Conservation (phyloP, 805 yeast species). For the Pichia paraexigua region DNA sequence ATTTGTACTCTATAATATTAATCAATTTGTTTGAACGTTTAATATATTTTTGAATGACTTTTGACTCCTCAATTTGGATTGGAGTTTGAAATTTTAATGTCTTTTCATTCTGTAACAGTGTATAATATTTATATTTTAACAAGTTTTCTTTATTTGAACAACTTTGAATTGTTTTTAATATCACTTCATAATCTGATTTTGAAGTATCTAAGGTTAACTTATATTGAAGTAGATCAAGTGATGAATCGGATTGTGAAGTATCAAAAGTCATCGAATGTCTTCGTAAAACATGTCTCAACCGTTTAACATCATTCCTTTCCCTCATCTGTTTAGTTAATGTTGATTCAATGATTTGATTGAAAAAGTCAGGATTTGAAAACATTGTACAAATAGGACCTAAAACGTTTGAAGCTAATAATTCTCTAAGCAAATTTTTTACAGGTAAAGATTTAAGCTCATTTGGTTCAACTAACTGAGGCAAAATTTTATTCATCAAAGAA, state of each 20-base stretch:
- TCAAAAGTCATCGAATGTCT: slow-evolving; percentile 40
- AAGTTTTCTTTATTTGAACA: slow-evolving; percentile 34
- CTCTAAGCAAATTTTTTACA: slow-evolving; percentile 46
- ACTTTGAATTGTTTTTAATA: slow-evolving; percentile 28
- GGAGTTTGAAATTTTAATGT: neutral
- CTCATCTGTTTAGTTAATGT: slow-evolving; percentile 56
- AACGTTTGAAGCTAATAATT: slow-evolving; percentile 53
- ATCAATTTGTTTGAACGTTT: slow-evolving; percentile 2
- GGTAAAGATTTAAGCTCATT: slow-evolving; percentile 41
- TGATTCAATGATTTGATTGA: slow-evolving; percentile 58
- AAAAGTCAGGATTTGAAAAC: slow-evolving; percentile 65
- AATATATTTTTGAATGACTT: slow-evolving; percentile 6
- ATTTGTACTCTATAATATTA: neutral
- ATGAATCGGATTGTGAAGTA: neutral
- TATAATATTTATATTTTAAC: slow-evolving; percentile 39
- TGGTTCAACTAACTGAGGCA: slow-evolving; percentile 44
- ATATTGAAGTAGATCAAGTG: neutral
- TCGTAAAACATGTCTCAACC: slow-evolving; percentile 61
- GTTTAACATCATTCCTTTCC: slow-evolving; percentile 67
- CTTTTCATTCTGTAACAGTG: slow-evolving; percentile 33
- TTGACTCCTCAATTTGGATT: slow-evolving; percentile 6
- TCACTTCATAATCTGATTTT: slow-evolving; percentile 22
- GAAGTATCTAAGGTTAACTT: slow-evolving; percentile 23
- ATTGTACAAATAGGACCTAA: slow-evolving; percentile 43
- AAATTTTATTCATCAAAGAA: slow-evolving; percentile 30